These are phyloP conservation scores for Aspergillaceae sp. DNA, from an alignment of 2,329 filamentous ascomycete species.

Conservation along the genomic window DNA sequence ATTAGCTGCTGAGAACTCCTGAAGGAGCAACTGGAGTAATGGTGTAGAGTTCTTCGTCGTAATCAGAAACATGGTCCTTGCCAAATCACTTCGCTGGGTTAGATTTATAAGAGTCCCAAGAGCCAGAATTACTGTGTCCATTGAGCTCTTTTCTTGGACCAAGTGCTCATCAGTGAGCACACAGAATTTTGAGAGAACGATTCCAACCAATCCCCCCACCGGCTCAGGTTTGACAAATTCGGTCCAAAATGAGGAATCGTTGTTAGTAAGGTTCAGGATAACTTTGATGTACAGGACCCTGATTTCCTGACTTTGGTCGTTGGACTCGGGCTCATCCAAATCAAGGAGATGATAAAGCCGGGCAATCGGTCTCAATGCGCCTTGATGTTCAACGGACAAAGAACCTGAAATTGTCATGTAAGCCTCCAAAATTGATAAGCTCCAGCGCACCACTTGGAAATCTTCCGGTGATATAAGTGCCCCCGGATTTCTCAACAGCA, in stretches of 20 bases:
- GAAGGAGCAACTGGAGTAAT: constrained; percentile 53
- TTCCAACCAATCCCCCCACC: constrained; percentile 27
- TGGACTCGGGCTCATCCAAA: constrained; percentile 6
- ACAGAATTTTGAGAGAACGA: constrained; percentile 27
- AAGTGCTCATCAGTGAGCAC: constrained; percentile 21
- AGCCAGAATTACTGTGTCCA: constrained; percentile 68
- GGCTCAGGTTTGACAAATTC: constrained; percentile 49
- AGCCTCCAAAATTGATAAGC: constrained; percentile 31
- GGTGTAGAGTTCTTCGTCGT: constrained; percentile 27
- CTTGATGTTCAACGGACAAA: constrained; percentile 18
- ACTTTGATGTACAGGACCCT: constrained; percentile 52
- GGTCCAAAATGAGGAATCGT: constrained; percentile 59
- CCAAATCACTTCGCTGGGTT: constrained; percentile 63
- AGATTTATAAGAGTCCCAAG: constrained; percentile 83
- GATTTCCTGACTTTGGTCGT: constrained; percentile 17
- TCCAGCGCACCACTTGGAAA: constrained; percentile 18
- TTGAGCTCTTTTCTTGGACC: constrained; percentile 43
- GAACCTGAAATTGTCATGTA: constrained; percentile 24
- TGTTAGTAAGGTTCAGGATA: constrained; percentile 79
- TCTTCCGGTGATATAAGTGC: constrained; percentile 3
- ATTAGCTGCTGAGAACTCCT: constrained; percentile 56
- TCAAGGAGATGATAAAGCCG: constrained; percentile 33
- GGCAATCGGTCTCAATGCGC: constrained; percentile 22
- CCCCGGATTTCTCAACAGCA: constrained; percentile 10
- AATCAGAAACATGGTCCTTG: constrained; percentile 45